Base-by-base conservation (phyloP, 1,284 basidiomycete genomes). In the Austroboletus rostrupii region DNA sequence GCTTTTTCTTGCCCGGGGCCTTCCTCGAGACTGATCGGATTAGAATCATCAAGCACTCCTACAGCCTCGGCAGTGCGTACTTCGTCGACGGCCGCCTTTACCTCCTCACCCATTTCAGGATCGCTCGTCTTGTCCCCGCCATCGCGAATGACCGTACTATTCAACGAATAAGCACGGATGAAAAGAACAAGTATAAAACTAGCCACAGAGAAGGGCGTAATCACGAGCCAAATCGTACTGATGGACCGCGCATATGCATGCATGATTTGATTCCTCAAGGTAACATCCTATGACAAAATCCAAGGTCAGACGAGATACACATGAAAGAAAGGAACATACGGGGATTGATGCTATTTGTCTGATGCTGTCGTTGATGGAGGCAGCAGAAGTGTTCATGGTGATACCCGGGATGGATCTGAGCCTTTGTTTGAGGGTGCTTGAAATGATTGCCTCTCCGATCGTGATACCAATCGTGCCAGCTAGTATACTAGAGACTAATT, bases 221-320 rank as follows among this genome's bases (percentile, higher is more conserved):
- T 78, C 9, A 87, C 80, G 47, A 90, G 61, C 89, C 89, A 92
- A 42, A 92, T 81, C 20, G 74, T 78, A 55, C 76, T 77, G 47
- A 92, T 80, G 2, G 86, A 79, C 43, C 77, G 71, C 21, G 86
- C 73, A 63, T 85, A 92, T 0, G 85, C 87, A 54, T 87, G 75
- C 48, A 85, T 81, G 11, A 92, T 72, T 48, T 74, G 67, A 8
- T 69, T 59, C 20, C 77, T 76, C 37, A 71, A 57, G 6, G 57
- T 60, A 13, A 73, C 62, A 60, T 88, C 74, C 81, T 83, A 55
- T 31, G 43, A 33, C 8, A 31, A 17, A 4, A 46, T 12, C 4
- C 2, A 4, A 32, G 3, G 39, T 54, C 47, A 51, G 7, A 23
- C 7, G 31, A 39, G 23, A 38, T 6, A 47, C 9, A 3, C 14